Percentiles rank a stretch among this genome's conserved stretches.
These are phyloP conservation scores for Scheffersomyces stipitis DNA, from an alignment of 805 yeast genomes.

Conservation along the genomic window DNA sequence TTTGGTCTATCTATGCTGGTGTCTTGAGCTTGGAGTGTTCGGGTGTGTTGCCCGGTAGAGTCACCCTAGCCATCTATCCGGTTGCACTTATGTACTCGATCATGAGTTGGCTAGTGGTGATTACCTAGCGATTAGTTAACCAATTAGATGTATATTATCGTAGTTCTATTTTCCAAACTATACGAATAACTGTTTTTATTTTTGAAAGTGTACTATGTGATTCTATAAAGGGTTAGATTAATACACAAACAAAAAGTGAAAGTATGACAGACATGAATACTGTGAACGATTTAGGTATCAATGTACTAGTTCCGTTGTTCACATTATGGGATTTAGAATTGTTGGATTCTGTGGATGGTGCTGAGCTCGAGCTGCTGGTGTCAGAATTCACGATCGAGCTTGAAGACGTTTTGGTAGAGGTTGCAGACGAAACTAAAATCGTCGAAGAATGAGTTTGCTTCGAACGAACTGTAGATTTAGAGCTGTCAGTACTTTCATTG, in stretches of 20 bases:
- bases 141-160: background rate
- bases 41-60: conserved; percentile 64
- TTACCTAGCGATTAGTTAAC: conserved; percentile 33
- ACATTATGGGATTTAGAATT: too few relatives aligned
- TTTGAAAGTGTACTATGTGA: too few relatives aligned
- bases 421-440: background rate
- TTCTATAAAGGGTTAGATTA: background rate
- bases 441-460: too few relatives aligned
- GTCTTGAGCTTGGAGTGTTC: conserved; percentile 60
- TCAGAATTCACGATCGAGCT: conserved; percentile 1
- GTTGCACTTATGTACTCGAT: conserved; percentile 62
- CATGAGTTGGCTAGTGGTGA: conserved; percentile 65
- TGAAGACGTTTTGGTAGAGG: background rate
- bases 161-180: too few relatives aligned
- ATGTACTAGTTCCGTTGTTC: background rate
- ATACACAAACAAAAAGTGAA: background rate
- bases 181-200: too few relatives aligned
- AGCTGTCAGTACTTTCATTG: too few relatives aligned
- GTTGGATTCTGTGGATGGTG: too few relatives aligned
- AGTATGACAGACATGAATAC: background rate
- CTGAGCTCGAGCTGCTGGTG: too few relatives aligned
- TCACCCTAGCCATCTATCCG: conserved; percentile 64
- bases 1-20: conserved; percentile 68
- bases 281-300: background rate
- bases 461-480: too few relatives aligned